Conservation (phyloP, 352 stramenopile genomes). For the Globisporangium nunn region DNA sequence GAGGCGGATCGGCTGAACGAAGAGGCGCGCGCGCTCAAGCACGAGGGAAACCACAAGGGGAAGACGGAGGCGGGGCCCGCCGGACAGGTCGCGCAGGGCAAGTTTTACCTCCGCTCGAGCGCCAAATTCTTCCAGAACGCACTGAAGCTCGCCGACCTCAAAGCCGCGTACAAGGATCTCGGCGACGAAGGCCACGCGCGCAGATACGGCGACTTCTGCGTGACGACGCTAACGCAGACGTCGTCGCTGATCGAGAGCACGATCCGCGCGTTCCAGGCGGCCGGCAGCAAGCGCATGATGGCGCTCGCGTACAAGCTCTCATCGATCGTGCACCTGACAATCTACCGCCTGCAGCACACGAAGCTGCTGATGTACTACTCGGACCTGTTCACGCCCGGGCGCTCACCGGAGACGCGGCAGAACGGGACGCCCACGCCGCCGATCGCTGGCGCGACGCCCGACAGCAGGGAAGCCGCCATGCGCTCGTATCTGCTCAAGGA, state of each 20-base stretch:
- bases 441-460: conserved; percentile 35
- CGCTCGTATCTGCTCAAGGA: conserved; percentile 71
- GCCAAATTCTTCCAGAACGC: conserved; percentile 83
- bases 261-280: conserved; percentile 52
- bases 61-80: conserved; percentile 25
- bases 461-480: conserved; percentile 62
- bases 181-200: conserved; percentile 54
- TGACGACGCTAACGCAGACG: conserved; percentile 71
- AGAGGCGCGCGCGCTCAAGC: conserved; percentile 67
- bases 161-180: conserved; percentile 69
- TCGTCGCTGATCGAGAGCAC: conserved; percentile 77
- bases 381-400: conserved; percentile 66
- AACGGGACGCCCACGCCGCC: conserved; percentile 61
- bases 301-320: conserved; percentile 80
- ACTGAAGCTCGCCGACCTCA: conserved; percentile 72
- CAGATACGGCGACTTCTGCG: conserved; percentile 52
- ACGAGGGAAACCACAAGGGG: conserved; percentile 69
- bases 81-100: conserved; percentile 54
- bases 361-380: conserved; percentile 78
- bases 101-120: conserved; percentile 69
- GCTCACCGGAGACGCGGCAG: conserved; percentile 65
- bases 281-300: conserved; percentile 49
- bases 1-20: conserved; percentile 52
- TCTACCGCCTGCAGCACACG: conserved; percentile 76
- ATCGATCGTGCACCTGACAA: conserved; percentile 69